A percentile compares a stretch with the other conserved stretches of the same genome.
Evolutionary conservation across 306 rosid species (phyloP).

Genomic region (Cicer pinnatifidum): DNA sequence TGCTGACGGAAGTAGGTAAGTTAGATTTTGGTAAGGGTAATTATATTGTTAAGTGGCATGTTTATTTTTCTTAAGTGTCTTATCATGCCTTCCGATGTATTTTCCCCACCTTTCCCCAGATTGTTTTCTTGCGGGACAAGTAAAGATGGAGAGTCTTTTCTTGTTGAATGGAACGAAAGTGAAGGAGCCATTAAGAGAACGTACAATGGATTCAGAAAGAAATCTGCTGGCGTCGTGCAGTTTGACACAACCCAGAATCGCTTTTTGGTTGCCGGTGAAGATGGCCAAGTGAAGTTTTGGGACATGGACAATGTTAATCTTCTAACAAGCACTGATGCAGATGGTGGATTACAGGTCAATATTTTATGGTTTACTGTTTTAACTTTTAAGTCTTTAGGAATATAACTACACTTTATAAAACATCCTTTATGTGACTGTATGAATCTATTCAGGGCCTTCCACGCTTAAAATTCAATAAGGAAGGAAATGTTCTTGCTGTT

Average conservation of each 20-base stretch:
- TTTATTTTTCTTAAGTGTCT: slow-evolving; percentile 31
- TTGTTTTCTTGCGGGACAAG: slow-evolving; percentile 94
- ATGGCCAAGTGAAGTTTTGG: slow-evolving; percentile 84
- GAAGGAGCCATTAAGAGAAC: slow-evolving; percentile 83
- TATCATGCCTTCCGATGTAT: slow-evolving; percentile 11
- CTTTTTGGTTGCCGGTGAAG: slow-evolving; percentile 91
- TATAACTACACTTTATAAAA: slow-evolving; percentile 1
- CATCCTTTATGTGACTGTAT: slow-evolving; percentile 31
- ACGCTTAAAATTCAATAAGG: slow-evolving; percentile 80
- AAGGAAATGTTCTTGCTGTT: slow-evolving; percentile 86
- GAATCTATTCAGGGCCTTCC: slow-evolving; percentile 70
- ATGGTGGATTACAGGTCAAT: slow-evolving; percentile 80
- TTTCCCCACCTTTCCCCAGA: slow-evolving; percentile 48
- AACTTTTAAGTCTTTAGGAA: slow-evolving; percentile 24
- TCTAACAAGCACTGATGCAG: slow-evolving; percentile 65
- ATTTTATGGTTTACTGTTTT: slow-evolving; percentile 29
- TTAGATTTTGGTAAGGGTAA: slow-evolving; percentile 30
- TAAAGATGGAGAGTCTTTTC: slow-evolving; percentile 81
- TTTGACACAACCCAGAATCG: slow-evolving; percentile 83
- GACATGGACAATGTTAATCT: slow-evolving; percentile 69
- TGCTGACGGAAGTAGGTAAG: slow-evolving; percentile 86
- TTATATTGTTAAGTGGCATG: slow-evolving; percentile 11
- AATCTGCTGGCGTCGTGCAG: slow-evolving; percentile 77
- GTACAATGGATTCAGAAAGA: slow-evolving; percentile 77
- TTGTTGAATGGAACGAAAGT: slow-evolving; percentile 89